Base-by-base conservation (phyloP, 768 basidiomycete species). In the Pleurotus eryngii region DNA sequence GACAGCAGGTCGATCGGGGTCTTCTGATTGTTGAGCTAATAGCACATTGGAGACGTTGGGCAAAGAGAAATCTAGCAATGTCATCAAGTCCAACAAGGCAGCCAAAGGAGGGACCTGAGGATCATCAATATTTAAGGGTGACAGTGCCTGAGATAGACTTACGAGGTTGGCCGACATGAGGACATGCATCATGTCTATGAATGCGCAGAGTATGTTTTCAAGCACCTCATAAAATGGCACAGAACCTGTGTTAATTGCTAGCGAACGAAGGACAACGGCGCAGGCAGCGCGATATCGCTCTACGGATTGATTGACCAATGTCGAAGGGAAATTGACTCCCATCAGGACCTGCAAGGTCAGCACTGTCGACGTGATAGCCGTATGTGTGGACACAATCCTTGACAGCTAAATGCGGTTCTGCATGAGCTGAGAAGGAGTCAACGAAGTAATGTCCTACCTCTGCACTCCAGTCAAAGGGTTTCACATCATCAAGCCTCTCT, bases 311-410 rank as follows among this genome's bases (percentile, higher is more conserved):
- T 48, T 55, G 14, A 66, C 54, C 8, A 68, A 58, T 8, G 65
- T 55, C 9, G 61, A 26, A 1, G 68, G 61, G 1, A 74, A 57
- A 9, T 70, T 61, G 11, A 70, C 67, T 30, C 75, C 71, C 50
- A 86, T 68, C 22, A 89, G 74, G 17, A 75, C 60, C 59, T 87
- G 85, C 18, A 89, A 70, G 3, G 85, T 85, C 14, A 75, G 68
- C 18, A 74, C 67, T 3, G 65, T 65, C 5, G 68, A 72, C 15
- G 68, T 65, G 1, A 73, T 70, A 27, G 72, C 66, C 2, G 73
- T 72, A 67, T 90, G 89, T 0, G 80, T 82, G 54, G 89, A 64
- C n/a, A 90, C 67, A 26, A 86, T 74, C 42, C 80, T 76, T 60
- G 80, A 82, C 47, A 89, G 69, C 89, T 90, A 20, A 9, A 54